Percentiles rank a stretch among this genome's conserved stretches.
These are phyloP conservation scores for Boletellus deceptivus DNA, from an alignment of 1,284 basidiomycete genomes.

Conservation along the genomic window DNA sequence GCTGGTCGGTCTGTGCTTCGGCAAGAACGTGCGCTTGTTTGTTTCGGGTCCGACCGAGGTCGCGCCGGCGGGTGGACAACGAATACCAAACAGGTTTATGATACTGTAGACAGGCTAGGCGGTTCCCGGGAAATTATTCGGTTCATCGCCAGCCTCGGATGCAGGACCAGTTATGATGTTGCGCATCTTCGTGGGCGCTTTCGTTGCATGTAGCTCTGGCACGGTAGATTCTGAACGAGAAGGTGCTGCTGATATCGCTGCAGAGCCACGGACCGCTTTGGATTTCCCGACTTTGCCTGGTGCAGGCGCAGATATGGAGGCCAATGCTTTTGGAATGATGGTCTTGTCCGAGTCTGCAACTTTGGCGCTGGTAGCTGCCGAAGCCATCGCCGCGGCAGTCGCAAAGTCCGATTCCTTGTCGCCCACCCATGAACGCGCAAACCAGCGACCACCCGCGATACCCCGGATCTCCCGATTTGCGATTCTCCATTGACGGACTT, in stretches of 20 bases:
- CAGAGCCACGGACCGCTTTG: constrained; percentile 37
- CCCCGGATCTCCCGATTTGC: constrained; percentile 74
- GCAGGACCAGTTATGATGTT: constrained; percentile 45
- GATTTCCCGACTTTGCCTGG: constrained; percentile 38
- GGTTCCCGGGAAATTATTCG: constrained; percentile 28
- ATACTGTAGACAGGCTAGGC: constrained; percentile 14
- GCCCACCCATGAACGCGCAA: constrained; percentile 72
- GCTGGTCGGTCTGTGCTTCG: too few relatives aligned
- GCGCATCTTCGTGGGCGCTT: constrained; percentile 59
- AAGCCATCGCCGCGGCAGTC: constrained; percentile 31
- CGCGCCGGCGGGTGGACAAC: background rate
- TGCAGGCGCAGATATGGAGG: constrained; percentile 42
- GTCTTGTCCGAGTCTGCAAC: constrained; percentile 35
- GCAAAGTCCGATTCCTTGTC: constrained; percentile 70
- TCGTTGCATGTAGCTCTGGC: constrained; percentile 41
- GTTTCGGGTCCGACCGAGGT: too few relatives aligned
- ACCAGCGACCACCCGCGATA: constrained; percentile 78
- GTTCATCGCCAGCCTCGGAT: constrained; percentile 46
- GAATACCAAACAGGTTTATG: constrained; percentile 16
- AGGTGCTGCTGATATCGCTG: constrained; percentile 46
- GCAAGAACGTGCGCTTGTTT: too few relatives aligned
- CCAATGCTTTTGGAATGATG: constrained; percentile 30
- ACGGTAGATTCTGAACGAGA: constrained; percentile 53
- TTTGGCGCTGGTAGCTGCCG: constrained; percentile 26
- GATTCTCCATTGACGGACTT: constrained; percentile 65